Conservation (phyloP, 73 alveolate species). For the Paramecium biaurelia region DNA sequence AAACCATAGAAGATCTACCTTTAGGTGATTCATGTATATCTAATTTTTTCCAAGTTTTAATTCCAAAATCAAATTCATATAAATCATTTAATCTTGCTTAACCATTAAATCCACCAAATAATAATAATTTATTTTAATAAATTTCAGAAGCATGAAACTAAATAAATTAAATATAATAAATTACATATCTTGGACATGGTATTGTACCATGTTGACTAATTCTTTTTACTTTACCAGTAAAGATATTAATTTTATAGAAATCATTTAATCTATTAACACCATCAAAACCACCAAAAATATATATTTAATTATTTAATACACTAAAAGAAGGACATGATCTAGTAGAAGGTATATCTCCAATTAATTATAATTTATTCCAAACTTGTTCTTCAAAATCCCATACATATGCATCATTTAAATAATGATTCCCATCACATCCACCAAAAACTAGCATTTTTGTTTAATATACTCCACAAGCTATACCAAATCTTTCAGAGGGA, state of each 20-base stretch:
- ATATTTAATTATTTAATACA: conserved; percentile 46
- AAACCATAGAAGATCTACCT: conserved; percentile 81
- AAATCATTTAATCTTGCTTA: conserved; percentile 82
- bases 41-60: conserved; percentile 71
- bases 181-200: conserved; percentile 65
- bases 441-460: conserved; percentile 49
- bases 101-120: conserved; percentile 89
- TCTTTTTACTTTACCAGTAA: conserved; percentile 49
- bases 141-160: conserved; percentile 69
- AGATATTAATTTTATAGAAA: conserved; percentile 74
- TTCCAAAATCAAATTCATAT: conserved; percentile 78
- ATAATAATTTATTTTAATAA: conserved; percentile 72
- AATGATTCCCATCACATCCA: conserved; percentile 55
- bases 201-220: conserved; percentile 70
- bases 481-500: conserved; percentile 62
- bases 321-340: conserved; percentile 57
- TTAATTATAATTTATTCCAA: conserved; percentile 41
- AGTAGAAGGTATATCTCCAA: conserved; percentile 55
- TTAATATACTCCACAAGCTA: conserved; percentile 56
- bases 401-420: conserved; percentile 45
- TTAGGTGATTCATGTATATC: conserved; percentile 67
- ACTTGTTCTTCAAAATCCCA: conserved; percentile 35
- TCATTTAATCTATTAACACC: conserved; percentile 79
- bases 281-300: conserved; percentile 85
- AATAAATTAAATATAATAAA: not conserved